Evolutionary conservation across 1,284 basidiomycete genomes (phyloP), one percentile per base, ranked within the genome.

Genomic region (Coriolopsis trogii): DNA sequence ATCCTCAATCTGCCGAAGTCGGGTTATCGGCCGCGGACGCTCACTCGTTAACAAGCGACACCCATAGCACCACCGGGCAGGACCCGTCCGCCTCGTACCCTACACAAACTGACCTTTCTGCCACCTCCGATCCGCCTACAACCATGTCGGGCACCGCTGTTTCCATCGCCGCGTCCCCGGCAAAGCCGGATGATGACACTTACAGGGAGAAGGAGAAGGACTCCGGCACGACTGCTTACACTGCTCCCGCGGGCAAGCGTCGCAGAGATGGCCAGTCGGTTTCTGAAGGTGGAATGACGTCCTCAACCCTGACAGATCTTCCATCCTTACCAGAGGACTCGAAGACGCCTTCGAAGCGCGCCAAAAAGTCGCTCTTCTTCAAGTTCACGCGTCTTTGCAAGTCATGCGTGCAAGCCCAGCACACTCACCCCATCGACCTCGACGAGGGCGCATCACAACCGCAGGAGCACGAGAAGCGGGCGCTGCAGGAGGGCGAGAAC

Each of bases 371-470:
- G 21, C 68, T 81, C 55, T 67, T 80, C 36, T 70, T 72, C 53
- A 73, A 71, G 58, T 67, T 80, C 41, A 67, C 77, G 29, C 72
- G 70, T 51, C 72, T 74, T 51, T 72, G 80, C 53, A 71, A 78
- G 29, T 77, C 79, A 33, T 82, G 79, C 54, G 66, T 78, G 44
- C 63, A 68, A 16, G 70, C 66, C 33, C 68, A 67, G 26, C 66
- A 69, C 55, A 61, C 76, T 36, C 76, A 76, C 53, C 63, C 62
- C 51, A 56, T 73, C 43, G 71, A 72, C 51, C 52, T 66, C 46
- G 64, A 64, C 40, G 65, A 63, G 53, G 63, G 63, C 24, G 61
- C 58, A 29, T 56, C 63, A 13, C 56, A 47, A 26, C 42, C 60
- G 13, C 57, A 60, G 24, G 64, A 63, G 29, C 60, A 58, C n/a